Base-by-base conservation (phyloP, 768 basidiomycete genomes). In the Tricholoma flavovirens region DNA sequence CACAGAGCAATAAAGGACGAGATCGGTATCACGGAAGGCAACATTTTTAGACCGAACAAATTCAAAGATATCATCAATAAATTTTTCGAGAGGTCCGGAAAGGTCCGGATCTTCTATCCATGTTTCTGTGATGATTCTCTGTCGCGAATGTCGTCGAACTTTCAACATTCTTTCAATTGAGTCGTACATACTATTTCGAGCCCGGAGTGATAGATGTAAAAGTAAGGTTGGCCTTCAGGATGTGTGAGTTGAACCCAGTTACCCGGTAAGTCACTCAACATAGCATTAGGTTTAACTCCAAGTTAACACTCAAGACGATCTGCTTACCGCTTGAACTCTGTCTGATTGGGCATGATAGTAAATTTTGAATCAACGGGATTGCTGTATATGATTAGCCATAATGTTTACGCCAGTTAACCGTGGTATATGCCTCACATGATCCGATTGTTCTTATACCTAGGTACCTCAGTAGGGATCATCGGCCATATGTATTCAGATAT, bases 41-140 rank as follows among this genome's bases (percentile, higher is more conserved):
- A 60, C 8, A 17, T 62, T 58, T 17, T 49, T 26, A 7, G 42
- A 36, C 46, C 50, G 54, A 4, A 77, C 57, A 1, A 60, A 50
- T 10, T 67, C 48, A 3, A 60, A 5, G 14, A 58, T 43, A 40
- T 24, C 21, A 1, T 19, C 53, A 8, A 33, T 52, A 43, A 32
- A 60, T 14, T 32, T 32, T 10, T 10, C 26, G 7, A 80, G 66
- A 15, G 70, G 70, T 0, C 38, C 45, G 6, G 26, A 56, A 3
- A 71, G 60, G 0, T 59, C 63, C 2, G 21, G 24, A 11, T 77
- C 64, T 15, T 65, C 67, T 35, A 79, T 59, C 56, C 77, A 58
- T 32, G 69, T 67, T 32, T 80, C 78, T 1, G 79, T 78, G 17
- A 75, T 69, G 5, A 78, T 71, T 36, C 65, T 71, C 72, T 76